phyloP scores from a whole-genome alignment of 495 filamentous ascomycete genomes.

The Neohortaea acidophila region DNA sequence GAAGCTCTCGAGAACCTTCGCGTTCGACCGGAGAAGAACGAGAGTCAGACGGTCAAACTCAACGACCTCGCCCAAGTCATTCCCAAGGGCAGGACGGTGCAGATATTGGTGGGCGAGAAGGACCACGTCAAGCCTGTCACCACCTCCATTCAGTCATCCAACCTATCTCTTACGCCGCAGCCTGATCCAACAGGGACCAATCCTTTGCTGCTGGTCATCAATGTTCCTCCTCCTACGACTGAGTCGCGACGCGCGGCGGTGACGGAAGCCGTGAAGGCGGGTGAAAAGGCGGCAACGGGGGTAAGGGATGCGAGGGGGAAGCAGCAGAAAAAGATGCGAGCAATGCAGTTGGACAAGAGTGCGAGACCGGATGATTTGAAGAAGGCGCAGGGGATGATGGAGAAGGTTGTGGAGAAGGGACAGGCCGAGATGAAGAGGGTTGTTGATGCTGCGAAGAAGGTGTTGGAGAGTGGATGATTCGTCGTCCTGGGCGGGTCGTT shows the following conservation, averaged over 20 bases:
- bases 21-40: slow-evolving; percentile 33
- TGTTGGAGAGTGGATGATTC: slow-evolving; percentile 33
- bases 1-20: slow-evolving; percentile 48
- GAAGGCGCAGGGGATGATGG: slow-evolving; percentile 44
- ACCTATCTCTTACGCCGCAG: slow-evolving; percentile 58
- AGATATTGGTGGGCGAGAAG: slow-evolving; percentile 48
- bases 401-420: slow-evolving; percentile 58
- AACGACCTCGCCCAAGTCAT: slow-evolving; percentile 64
- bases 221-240: slow-evolving; percentile 53
- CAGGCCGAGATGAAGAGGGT: slow-evolving; percentile 49
- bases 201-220: slow-evolving; percentile 54
- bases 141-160: slow-evolving; percentile 50
- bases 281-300: slow-evolving; percentile 39
- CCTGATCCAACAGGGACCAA: slow-evolving; percentile 42
- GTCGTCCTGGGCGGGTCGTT: too few species aligned
- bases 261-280: slow-evolving; percentile 42
- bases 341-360: slow-evolving; percentile 39
- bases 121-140: slow-evolving; percentile 57
- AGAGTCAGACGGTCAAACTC: slow-evolving; percentile 39
- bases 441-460: slow-evolving; percentile 51
- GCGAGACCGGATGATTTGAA: slow-evolving; percentile 51
- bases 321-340: slow-evolving; percentile 51
- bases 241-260: slow-evolving; percentile 42
- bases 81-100: slow-evolving; percentile 51
- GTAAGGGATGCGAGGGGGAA: slow-evolving; percentile 41